Evolutionary conservation across 768 basidiomycete species (phyloP).

Genomic region (Paxillus rubicundulus): DNA sequence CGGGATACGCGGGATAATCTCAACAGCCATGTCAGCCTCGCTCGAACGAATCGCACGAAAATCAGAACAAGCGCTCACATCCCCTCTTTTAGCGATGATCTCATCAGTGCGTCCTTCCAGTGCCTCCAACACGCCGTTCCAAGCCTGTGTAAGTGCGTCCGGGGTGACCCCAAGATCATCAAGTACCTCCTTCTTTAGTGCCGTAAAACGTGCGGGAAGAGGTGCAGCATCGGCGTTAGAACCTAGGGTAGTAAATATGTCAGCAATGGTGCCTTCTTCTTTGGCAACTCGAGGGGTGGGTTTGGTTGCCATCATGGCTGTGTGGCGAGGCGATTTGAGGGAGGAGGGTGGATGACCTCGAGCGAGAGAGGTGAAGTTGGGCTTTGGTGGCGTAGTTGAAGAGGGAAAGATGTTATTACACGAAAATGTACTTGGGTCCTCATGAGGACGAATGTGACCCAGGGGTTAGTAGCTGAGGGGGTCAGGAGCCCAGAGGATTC

Average conservation of each 20-base stretch:
- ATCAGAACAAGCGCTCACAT: conserved; percentile 34
- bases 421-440: too few species aligned
- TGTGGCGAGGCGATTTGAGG: background rate
- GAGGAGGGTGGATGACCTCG: background rate
- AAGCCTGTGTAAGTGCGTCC: conserved; percentile 41
- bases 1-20: conserved; percentile 53
- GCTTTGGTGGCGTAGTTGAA: conserved; percentile 1
- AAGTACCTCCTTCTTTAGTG: conserved; percentile 57
- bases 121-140: conserved; percentile 53
- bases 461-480: too few species aligned
- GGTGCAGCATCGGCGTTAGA: conserved; percentile 34
- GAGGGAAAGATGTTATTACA: background rate
- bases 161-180: conserved; percentile 29
- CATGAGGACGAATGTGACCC: too few species aligned
- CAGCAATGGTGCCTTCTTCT: conserved; percentile 41
- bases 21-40: background rate
- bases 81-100: conserved; percentile 45
- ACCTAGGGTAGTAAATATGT: conserved; percentile 45
- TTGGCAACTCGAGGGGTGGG: conserved; percentile 9
- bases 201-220: conserved; percentile 56
- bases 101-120: conserved; percentile 46
- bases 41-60: background rate
- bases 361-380: background rate
- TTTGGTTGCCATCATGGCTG: conserved; percentile 12
- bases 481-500: too few species aligned